These are phyloP conservation scores for Heterobasidion parviporum DNA, from an alignment of 1,284 basidiomycete species.

Conservation along the genomic window DNA sequence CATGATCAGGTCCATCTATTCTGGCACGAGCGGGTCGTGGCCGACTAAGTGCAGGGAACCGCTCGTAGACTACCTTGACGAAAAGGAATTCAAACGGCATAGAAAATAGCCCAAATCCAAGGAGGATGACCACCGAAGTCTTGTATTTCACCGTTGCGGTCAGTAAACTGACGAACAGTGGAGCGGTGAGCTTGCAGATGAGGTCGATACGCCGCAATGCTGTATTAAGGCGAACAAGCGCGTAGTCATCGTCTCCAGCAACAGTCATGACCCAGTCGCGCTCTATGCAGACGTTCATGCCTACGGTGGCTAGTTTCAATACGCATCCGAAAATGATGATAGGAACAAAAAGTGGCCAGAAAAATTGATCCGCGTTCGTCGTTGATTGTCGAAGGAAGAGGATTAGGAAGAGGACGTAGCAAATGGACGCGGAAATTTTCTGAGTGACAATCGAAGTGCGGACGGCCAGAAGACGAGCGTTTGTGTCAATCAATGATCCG, in stretches of 20 bases:
- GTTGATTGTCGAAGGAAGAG: constrained; percentile 14
- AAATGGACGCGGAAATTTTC: constrained; percentile 26
- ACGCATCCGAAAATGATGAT: constrained; percentile 31
- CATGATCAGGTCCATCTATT: no score
- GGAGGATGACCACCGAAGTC: constrained; percentile 24
- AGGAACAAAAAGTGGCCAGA: constrained; percentile 24
- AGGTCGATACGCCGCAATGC: constrained; percentile 44
- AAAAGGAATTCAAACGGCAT: constrained; percentile 25
- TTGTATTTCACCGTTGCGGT: constrained; percentile 26
- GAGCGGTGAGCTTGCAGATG: constrained; percentile 44
- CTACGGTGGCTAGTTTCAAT: constrained; percentile 34
- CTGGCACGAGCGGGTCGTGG: constrained; percentile 5
- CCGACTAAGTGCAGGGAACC: constrained; percentile 23
- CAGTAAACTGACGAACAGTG: constrained; percentile 47
- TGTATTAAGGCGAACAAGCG: constrained; percentile 27
- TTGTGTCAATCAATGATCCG: constrained; percentile 31
- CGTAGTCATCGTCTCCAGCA: constrained; percentile 22
- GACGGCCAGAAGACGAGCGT: constrained; percentile 25
- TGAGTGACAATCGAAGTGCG: constrained; percentile 30
- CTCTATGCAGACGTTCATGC: constrained; percentile 44
- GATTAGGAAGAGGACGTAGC: constrained; percentile 26
- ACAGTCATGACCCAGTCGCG: constrained; percentile 48
- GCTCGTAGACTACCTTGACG: constrained; percentile 22
- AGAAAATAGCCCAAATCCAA: constrained; percentile 22
- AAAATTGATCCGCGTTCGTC: constrained; percentile 11